A percentile compares a stretch with the other conserved stretches of the same genome.
phyloP scores from a whole-genome alignment of 331 rosid species.

The Quercus lobata region DNA sequence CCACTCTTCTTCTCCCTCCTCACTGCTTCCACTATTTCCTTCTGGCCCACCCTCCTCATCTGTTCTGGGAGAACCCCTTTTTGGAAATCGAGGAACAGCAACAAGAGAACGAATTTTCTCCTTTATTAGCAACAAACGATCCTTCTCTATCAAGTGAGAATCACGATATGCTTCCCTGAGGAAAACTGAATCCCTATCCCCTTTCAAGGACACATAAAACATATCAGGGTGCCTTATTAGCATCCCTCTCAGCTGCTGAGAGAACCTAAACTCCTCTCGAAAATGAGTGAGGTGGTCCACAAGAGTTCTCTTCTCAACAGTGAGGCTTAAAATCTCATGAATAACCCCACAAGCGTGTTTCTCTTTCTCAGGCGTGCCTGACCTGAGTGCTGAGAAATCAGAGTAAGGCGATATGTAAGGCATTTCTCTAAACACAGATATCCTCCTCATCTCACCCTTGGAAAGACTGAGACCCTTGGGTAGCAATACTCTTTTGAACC shows the following conservation, averaged over 20 bases:
- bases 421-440: constrained; percentile 67
- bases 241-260: constrained; percentile 90
- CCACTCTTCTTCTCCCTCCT: constrained; percentile 56
- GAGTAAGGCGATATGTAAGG: constrained; percentile 81
- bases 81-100: constrained; percentile 54
- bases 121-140: constrained; percentile 63
- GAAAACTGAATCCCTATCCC: constrained; percentile 81
- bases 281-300: constrained; percentile 89
- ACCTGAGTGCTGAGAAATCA: constrained; percentile 59
- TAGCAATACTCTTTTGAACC: constrained; percentile 62
- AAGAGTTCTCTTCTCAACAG: constrained; percentile 75
- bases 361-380: constrained; percentile 66
- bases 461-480: constrained; percentile 83
- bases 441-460: constrained; percentile 72
- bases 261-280: constrained; percentile 85
- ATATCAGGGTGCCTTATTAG: constrained; percentile 85
- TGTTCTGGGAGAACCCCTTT: constrained; percentile 34
- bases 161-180: constrained; percentile 81
- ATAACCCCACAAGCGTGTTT: constrained; percentile 83
- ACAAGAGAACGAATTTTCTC: constrained; percentile 79
- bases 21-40: constrained; percentile 38
- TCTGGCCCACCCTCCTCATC: constrained; percentile 30
- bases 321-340: constrained; percentile 88
- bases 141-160: constrained; percentile 72
- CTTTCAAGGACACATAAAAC: constrained; percentile 85